Percentiles rank a stretch among this genome's conserved stretches.
These are phyloP conservation scores for Geotrichum siamense DNA, from an alignment of 1,139 yeast genomes.

Conservation along the genomic window DNA sequence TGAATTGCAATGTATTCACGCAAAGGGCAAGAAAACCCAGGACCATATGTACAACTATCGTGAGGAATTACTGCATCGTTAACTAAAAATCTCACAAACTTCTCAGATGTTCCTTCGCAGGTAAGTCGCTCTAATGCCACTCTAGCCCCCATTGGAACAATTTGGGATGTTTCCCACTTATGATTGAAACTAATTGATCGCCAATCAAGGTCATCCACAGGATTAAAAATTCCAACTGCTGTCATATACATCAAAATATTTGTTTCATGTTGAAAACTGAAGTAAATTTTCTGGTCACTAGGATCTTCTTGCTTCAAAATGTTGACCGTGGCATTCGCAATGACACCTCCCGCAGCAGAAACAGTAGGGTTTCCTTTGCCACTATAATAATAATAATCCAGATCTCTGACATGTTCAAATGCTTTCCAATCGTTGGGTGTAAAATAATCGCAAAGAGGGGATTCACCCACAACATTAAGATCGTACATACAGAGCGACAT, in stretches of 20 bases:
- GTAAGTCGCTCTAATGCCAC: conserved; percentile 46
- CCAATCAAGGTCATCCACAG: conserved; percentile 34
- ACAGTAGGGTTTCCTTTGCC: conserved; percentile 50
- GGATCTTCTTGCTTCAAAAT: conserved; percentile 35
- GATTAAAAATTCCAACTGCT: conserved; percentile 45
- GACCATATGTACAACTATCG: conserved; percentile 47
- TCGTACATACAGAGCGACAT: conserved; percentile 53
- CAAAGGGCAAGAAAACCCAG: conserved; percentile 53
- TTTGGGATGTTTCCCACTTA: conserved; percentile 42
- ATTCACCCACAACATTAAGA: conserved; percentile 46
- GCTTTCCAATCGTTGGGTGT: conserved; percentile 48
- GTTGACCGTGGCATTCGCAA: conserved; percentile 44
- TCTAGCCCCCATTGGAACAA: conserved; percentile 55
- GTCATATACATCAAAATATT: conserved; percentile 46
- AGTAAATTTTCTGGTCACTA: conserved; percentile 32
- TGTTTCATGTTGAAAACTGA: conserved; percentile 55
- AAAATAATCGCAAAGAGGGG: conserved; percentile 50
- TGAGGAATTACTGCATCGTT: conserved; percentile 59
- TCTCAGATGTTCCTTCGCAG: conserved; percentile 27
- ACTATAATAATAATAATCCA: conserved; percentile 43
- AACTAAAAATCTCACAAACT: conserved; percentile 47
- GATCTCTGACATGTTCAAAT: conserved; percentile 43
- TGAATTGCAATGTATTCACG: conserved; percentile 32
- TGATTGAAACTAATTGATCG: conserved; percentile 38
- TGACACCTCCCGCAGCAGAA: conserved; percentile 43